Conservation (phyloP, 805 yeast genomes). For the Wickerhamomyces rabaulensis region DNA sequence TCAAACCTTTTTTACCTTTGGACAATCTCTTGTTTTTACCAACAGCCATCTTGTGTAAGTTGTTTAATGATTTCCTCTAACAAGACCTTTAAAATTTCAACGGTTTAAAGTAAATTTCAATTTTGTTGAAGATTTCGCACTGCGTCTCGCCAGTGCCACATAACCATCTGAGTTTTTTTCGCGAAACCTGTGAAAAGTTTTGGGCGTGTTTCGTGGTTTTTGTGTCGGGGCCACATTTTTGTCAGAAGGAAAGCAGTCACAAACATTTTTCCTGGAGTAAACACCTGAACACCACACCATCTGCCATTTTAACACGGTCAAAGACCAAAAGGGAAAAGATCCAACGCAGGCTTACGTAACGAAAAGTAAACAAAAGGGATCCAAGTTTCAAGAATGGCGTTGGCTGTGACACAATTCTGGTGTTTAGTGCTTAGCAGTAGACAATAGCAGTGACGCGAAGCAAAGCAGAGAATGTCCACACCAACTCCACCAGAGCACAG, state of each 20-base stretch:
- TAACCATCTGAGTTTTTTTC: constrained; percentile 4
- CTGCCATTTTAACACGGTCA: not conserved
- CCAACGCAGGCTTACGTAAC: constrained; percentile 9
- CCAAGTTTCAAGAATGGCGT: not conserved
- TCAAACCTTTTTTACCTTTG: constrained; percentile 94
- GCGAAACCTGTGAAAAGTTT: not conserved
- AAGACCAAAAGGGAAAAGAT: not conserved
- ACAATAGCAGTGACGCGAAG: not conserved
- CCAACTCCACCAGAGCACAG: constrained; percentile 20
- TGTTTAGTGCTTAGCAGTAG: not conserved
- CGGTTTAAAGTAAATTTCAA: not conserved
- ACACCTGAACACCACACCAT: not conserved
- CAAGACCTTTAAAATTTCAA: not conserved
- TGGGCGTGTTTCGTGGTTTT: not conserved
- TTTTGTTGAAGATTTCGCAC: constrained; percentile 1
- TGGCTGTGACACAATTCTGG: not conserved
- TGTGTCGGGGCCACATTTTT: not conserved
- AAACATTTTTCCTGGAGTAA: not conserved
- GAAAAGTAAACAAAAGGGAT: constrained; percentile 11
- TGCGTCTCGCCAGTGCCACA: constrained; percentile 8
- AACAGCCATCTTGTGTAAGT: constrained; percentile 45
- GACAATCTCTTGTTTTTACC: constrained; percentile 82
- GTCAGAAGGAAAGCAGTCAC: not conserved
- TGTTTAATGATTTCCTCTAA: constrained; percentile 1
- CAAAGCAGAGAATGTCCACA: constrained; percentile 3